Percentiles rank a stretch among this genome's conserved stretches.
Conservation (phyloP, 2,329 filamentous ascomycete species). For the Trichoderma sp. region DNA sequence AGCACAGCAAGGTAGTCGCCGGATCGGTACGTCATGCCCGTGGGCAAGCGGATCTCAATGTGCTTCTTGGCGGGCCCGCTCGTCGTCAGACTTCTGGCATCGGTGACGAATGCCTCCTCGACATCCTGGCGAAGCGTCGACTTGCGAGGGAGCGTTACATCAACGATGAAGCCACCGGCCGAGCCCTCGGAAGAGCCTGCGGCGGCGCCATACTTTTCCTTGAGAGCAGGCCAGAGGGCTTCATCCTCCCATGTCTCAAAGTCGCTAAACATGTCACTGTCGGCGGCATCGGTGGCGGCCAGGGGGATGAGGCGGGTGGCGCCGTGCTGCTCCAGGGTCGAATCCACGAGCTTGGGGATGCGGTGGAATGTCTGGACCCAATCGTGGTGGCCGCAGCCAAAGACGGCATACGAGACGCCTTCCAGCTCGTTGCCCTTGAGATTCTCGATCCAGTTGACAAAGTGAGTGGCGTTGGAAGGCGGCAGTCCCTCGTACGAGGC, state of each 20-base stretch:
- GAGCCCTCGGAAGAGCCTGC: constrained; percentile 21
- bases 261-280: constrained; percentile 67
- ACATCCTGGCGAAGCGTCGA: constrained; percentile 65
- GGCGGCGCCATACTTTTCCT: constrained; percentile 48
- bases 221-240: constrained; percentile 53
- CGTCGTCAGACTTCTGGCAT: constrained; percentile 54
- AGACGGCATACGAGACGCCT: constrained; percentile 66
- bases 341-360: constrained; percentile 65
- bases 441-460: constrained; percentile 66
- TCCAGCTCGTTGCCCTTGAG: constrained; percentile 55
- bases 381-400: constrained; percentile 65
- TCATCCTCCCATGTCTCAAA: constrained; percentile 69
- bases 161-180: constrained; percentile 44
- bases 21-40: constrained; percentile 65
- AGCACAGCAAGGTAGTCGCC: constrained; percentile 78
- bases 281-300: constrained; percentile 62
- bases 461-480: constrained; percentile 70
- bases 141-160: constrained; percentile 57
- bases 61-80: constrained; percentile 62
- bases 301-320: constrained; percentile 45
- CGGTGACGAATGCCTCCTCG: constrained; percentile 60
- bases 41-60: constrained; percentile 69
- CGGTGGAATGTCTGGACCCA: constrained; percentile 67
- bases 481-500: constrained; percentile 75
- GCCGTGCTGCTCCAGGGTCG: constrained; percentile 47